Evolutionary conservation across 345 rosid species (phyloP).

Genomic region (Eucalyptus virginea): DNA sequence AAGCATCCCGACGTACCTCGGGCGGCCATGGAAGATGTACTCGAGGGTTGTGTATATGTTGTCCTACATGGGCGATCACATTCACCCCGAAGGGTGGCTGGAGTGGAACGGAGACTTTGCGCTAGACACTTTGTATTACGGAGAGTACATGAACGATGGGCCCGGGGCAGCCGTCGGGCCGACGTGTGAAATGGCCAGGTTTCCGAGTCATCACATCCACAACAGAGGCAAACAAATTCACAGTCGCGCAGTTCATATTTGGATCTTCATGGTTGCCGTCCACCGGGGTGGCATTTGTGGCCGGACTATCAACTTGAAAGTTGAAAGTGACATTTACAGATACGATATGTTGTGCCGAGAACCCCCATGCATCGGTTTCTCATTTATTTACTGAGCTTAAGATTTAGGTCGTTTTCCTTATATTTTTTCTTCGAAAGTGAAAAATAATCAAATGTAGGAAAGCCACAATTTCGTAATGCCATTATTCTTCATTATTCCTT

Average conservation of each 20-base stretch:
- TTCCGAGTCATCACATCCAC: constrained; percentile 5
- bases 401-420: neutral
- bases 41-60: constrained; percentile 74
- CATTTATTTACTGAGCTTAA: neutral
- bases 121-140: constrained; percentile 5
- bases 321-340: neutral
- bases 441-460: neutral
- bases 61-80: constrained; percentile 60
- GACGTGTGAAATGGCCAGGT: constrained; percentile 9
- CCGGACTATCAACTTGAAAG: constrained; percentile 32
- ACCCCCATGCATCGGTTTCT: neutral
- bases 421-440: neutral
- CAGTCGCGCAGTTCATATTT: constrained; percentile 2
- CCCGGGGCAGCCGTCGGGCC: constrained; percentile 2
- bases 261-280: constrained; percentile 18
- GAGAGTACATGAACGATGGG: constrained; percentile 14
- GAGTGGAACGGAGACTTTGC: constrained; percentile 10
- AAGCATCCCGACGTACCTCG: constrained; percentile 60
- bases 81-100: constrained; percentile 36
- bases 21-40: constrained; percentile 91
- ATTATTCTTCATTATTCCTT: neutral
- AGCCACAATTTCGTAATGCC: neutral
- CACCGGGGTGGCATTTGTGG: constrained; percentile 14
- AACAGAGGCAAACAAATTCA: constrained; percentile 2
- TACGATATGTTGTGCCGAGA: neutral